phyloP scores from a whole-genome alignment of 495 filamentous ascomycete genomes.

The Hypoxylon crocopeplum region DNA sequence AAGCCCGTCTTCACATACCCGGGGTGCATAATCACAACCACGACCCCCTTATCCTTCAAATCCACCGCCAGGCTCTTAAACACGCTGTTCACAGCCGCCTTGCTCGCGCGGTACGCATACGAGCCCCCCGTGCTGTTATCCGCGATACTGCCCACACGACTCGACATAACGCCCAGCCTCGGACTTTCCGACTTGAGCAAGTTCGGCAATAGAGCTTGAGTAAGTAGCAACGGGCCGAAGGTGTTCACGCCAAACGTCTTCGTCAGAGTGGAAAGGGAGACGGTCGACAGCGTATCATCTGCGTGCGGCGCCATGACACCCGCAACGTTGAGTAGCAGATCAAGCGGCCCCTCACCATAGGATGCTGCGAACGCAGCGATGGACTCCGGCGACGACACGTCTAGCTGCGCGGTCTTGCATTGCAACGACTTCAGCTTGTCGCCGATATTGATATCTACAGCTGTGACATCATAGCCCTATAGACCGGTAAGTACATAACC shows the following conservation, averaged over 20 bases:
- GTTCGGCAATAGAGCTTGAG: constrained; percentile 39
- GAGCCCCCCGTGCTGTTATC: constrained; percentile 74
- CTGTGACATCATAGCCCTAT: constrained; percentile 19
- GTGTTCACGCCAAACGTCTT: constrained; percentile 72
- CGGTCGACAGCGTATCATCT: constrained; percentile 50
- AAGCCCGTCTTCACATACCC: constrained; percentile 73
- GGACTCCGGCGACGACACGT: constrained; percentile 10
- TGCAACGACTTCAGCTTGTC: constrained; percentile 2
- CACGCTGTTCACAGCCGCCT: constrained; percentile 72
- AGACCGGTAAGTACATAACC: not conserved
- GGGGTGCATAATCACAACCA: constrained; percentile 63
- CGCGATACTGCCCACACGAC: constrained; percentile 72
- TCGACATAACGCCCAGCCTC: constrained; percentile 69
- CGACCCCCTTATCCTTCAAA: constrained; percentile 20
- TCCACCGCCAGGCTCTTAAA: constrained; percentile 70
- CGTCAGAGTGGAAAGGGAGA: not conserved
- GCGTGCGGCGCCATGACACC: constrained; percentile 38
- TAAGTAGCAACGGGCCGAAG: constrained; percentile 73
- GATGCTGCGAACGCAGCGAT: not conserved
- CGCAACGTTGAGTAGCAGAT: constrained; percentile 14
- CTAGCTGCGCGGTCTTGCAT: constrained; percentile 4
- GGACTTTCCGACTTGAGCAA: constrained; percentile 17
- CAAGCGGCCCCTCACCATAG: not conserved
- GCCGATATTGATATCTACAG: constrained; percentile 6
- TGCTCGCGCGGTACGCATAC: constrained; percentile 76